phyloP scores from a whole-genome alignment of 2,329 filamentous ascomycete genomes.

The Xylaria digitata region DNA sequence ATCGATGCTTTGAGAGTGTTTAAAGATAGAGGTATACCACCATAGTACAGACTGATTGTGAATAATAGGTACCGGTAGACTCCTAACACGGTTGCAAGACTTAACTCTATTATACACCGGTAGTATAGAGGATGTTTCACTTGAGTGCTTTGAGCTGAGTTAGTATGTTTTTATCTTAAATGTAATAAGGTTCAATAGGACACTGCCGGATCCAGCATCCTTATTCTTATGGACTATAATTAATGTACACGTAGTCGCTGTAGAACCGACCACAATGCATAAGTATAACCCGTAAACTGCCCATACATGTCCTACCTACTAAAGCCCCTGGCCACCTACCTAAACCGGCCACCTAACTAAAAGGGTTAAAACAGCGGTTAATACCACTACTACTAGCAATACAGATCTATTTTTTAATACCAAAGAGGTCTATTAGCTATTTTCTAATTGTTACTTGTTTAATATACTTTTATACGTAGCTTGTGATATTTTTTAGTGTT shows the following conservation, averaged over 20 bases:
- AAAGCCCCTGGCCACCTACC: too few species aligned
- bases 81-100: too few species aligned
- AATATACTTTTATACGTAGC: too few species aligned
- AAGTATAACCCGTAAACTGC: not conserved
- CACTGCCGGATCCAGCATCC: not conserved
- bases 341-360: too few species aligned
- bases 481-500: too few species aligned
- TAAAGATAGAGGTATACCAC: constrained; percentile 7
- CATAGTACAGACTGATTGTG: not conserved
- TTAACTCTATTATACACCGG: too few species aligned
- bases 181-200: too few species aligned
- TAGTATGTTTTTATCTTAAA: not conserved
- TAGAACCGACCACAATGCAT: not conserved
- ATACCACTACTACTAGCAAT: too few species aligned
- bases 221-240: not conserved
- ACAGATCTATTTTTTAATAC: too few species aligned
- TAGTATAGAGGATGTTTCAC: not conserved
- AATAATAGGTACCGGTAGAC: not conserved
- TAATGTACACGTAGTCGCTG: constrained; percentile 11
- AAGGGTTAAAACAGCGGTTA: too few species aligned
- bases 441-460: too few species aligned
- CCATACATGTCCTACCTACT: constrained; percentile 3
- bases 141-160: not conserved
- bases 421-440: too few species aligned
- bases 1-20: constrained; percentile 13